Base-by-base conservation (phyloP, 169 alveolate species). In the Plasmodium ovale region DNA sequence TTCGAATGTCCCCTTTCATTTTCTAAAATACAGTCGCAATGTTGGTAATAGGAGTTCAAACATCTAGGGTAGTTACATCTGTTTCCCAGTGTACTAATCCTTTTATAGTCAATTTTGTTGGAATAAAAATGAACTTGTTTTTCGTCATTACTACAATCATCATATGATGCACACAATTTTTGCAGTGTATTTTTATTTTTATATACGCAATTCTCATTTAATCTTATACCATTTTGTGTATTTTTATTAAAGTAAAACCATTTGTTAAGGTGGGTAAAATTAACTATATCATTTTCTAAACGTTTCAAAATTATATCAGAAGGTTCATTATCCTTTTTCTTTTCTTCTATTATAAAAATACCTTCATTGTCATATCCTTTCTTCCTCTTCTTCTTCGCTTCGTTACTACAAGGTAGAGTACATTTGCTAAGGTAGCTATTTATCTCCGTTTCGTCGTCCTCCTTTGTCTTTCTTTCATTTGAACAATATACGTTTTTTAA, bases 21-120 rank as follows among this genome's bases (percentile, higher is more conserved):
- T n/a, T n/a, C n/a, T n/a, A n/a, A 19, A 12, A 69, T 4, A 54
- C 31, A 14, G 19, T 9, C 27, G 23, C 62, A 44, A 27, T n/a
- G 10, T 35, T 35, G 4, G 31, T 72, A 14, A 7, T 37, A 25
- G 37, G 54, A 9, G 71, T 72, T 9, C 19, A 53, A 37, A 21
- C 56, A 47, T 19, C 56, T 60, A 7, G 25, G 33, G 9, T 33
- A 27, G 47, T 27, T 39, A 44, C 16, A 4, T 16, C 12, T 72
- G 10, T 49, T 14, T 6, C 10, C 21, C 21, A 3, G 58, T 29
- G 33, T 37, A 0, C 29, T 21, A 33, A 27, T 16, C 7, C 37
- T 72, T 39, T 54, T 72, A 33, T 72, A 72, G n/a, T 72, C 87
- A 54, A 72, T 33, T 72, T 72, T 72, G 35, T 72, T 72, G 3